Evolutionary conservation across 2,329 filamentous ascomycete genomes (phyloP).

Genomic region (Colletotrichum graminicola): DNA sequence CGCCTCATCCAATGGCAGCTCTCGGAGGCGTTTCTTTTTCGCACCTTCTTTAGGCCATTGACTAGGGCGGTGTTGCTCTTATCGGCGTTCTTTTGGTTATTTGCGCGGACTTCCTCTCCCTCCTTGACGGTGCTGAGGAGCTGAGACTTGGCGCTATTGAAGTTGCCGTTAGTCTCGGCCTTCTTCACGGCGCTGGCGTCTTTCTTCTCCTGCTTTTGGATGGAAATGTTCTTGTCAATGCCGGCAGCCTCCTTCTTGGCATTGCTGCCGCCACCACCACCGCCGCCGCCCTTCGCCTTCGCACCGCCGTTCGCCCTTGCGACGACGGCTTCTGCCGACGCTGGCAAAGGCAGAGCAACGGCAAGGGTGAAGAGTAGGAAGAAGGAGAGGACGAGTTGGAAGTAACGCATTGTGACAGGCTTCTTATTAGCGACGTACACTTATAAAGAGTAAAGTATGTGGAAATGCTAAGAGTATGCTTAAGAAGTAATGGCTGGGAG

Average conservation of each 20-base stretch:
- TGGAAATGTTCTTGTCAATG: slow-evolving; percentile 29
- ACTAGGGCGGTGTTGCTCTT: slow-evolving; percentile 3
- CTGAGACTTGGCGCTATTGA: neutral
- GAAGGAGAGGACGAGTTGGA: slow-evolving; percentile 23
- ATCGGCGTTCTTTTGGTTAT: slow-evolving; percentile 31
- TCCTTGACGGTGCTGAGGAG: neutral
- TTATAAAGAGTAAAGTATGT: neutral
- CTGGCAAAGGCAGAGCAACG: slow-evolving; percentile 24
- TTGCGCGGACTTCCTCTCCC: neutral
- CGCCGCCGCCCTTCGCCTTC: neutral
- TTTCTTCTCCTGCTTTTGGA: slow-evolving; percentile 27
- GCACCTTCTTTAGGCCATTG: slow-evolving; percentile 28
- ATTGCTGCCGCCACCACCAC: neutral
- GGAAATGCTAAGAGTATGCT: neutral
- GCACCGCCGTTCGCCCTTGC: slow-evolving; percentile 9
- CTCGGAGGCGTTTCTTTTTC: neutral
- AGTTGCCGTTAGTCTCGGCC: slow-evolving; percentile 5
- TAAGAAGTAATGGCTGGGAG: neutral
- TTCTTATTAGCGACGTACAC: neutral
- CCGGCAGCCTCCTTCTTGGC: neutral
- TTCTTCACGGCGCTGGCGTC: slow-evolving; percentile 10
- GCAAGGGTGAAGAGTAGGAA: slow-evolving; percentile 28
- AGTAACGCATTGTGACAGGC: slow-evolving; percentile 13
- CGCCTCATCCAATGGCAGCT: too few relatives aligned
- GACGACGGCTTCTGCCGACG: slow-evolving; percentile 7